Base-by-base conservation (phyloP, 192 early-diverging fungal species). In the Chytriomyces confervae region DNA sequence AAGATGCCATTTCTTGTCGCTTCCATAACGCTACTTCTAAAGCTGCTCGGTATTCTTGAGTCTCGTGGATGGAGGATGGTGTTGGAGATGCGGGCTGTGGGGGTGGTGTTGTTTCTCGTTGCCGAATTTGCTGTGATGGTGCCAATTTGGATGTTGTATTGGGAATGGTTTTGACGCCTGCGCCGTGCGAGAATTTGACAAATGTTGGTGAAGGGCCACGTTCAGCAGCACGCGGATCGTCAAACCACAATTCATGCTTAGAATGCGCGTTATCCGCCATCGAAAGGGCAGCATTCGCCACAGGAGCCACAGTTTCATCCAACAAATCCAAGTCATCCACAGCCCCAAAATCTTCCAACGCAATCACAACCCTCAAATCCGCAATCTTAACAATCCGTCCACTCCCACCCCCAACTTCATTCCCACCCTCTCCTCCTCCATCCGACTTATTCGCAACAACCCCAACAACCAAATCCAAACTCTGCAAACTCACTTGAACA, bases 291-390 rank as follows among this genome's bases (percentile, higher is more conserved):
- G 18, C 0, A 13, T 13, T 24, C 1, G 63, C 20, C 13, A 20
- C 62, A 0, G 60, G 11, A n/a, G 61, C 16, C 9, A 47, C 23
- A 10, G 16, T 57, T 23, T 77, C 50, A 0, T 48, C 76, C 11
- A 77, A 18, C 7, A 77, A 46, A 11, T 61, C 80, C 10, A 57
- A 43, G 62, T 86, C 81, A 9, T 84, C 77, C 9, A 89, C 79
- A 20, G 77, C 23, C 16, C 88, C 88, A 78, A 88, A 88, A 69
- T 89, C 88, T 77, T 89, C 88, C 6, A 89, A 60, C n/a, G 85
- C 76, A 48, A 88, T 57, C 49, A 88, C 74, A 0, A 86, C 71
- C 7, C 80, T 43, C 43, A 89, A 51, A 7, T 87, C 83, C 23
- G 65, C 80, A 23, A 85, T 62, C 68, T 83, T 82, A 20, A 47